phyloP scores from a whole-genome alignment of 306 rosid genomes.

The Glycine soja region DNA sequence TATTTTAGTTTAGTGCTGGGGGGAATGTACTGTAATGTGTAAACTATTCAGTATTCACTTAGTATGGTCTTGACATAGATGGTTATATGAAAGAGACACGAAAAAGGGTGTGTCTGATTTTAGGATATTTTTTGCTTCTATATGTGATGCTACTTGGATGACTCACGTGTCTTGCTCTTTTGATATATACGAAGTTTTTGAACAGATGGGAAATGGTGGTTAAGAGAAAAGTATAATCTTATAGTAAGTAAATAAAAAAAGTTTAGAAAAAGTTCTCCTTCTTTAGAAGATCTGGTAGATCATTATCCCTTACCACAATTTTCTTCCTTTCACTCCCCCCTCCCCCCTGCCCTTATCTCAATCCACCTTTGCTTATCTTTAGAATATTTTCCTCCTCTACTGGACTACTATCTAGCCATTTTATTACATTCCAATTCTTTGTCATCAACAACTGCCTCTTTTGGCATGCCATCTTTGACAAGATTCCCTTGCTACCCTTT shows the following conservation, averaged over 20 bases:
- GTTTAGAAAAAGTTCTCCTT: not conserved
- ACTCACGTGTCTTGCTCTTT: constrained; percentile 1
- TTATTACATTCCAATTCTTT: not conserved
- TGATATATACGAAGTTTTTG: not conserved
- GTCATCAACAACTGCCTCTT: not conserved
- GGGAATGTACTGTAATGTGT: no score
- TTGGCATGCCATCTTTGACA: not conserved
- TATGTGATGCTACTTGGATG: not conserved
- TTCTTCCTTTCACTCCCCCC: not conserved
- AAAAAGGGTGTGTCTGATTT: constrained; percentile 16
- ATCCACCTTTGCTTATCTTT: no score
- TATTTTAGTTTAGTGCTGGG: no score
- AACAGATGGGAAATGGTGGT: not conserved
- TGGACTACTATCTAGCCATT: not conserved
- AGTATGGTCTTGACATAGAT: constrained; percentile 3
- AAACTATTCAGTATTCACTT: not conserved
- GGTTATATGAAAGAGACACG: not conserved
- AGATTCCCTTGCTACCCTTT: not conserved
- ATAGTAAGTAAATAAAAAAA: not conserved
- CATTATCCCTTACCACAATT: not conserved
- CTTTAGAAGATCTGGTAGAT: not conserved
- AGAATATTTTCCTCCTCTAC: no score
- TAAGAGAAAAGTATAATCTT: not conserved
- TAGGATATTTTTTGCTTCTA: not conserved
- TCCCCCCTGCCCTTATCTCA: not conserved